These are phyloP conservation scores for Sclerotinia minor DNA, from an alignment of 2,329 filamentous ascomycete genomes.

Conservation along the genomic window DNA sequence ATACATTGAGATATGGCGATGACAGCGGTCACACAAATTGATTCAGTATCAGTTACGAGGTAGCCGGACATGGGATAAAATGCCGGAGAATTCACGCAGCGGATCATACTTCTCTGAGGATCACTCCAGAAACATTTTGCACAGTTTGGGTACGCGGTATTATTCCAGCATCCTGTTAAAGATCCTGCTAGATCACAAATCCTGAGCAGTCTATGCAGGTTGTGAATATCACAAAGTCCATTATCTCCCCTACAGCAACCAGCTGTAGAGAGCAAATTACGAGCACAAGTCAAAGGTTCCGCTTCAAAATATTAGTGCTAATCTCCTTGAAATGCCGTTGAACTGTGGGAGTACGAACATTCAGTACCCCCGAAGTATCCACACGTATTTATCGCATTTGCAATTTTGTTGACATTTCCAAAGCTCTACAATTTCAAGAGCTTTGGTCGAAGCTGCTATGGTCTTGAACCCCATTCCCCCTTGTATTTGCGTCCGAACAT, in stretches of 20 bases:
- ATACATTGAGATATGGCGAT: not conserved
- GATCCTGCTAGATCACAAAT: not conserved
- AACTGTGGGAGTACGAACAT: not conserved
- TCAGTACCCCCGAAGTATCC: constrained; percentile 9
- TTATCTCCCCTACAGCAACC: not conserved
- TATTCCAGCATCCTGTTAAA: not conserved
- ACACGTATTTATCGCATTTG: not conserved
- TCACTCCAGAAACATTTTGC: constrained; percentile 3
- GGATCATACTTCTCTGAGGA: constrained; percentile 15
- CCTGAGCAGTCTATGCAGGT: constrained; percentile 7
- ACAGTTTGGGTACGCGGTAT: constrained; percentile 1
- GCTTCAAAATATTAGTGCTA: not conserved
- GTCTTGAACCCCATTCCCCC: not conserved
- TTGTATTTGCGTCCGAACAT: not conserved
- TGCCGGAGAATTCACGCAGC: not conserved
- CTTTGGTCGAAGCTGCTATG: not conserved
- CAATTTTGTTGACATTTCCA: not conserved
- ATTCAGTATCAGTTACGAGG: not conserved
- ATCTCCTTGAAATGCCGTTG: not conserved
- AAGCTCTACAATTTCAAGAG: not conserved
- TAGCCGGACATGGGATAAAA: constrained; percentile 17
- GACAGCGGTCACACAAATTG: not conserved
- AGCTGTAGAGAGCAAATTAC: constrained; percentile 7
- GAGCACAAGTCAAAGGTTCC: constrained; percentile 11
- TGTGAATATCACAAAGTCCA: not conserved